phyloP scores from a whole-genome alignment of 2,329 filamentous ascomycete genomes.

The Fusarium pininemorale region DNA sequence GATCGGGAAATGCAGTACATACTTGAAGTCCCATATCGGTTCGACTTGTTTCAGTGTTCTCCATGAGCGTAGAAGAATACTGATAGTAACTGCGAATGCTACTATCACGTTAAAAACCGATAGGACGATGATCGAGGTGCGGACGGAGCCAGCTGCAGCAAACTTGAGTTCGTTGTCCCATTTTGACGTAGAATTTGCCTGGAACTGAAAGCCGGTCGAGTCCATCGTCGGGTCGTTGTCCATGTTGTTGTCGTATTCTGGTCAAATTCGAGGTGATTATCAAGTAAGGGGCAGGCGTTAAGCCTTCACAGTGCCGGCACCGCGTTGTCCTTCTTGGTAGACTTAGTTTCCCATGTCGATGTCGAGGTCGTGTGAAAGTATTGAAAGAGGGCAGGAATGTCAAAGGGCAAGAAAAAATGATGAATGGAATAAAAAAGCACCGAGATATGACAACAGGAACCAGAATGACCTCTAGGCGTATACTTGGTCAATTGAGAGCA shows the following conservation, averaged over 20 bases:
- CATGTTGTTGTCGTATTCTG: slow-evolving; percentile 10
- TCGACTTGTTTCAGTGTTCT: slow-evolving; percentile 54
- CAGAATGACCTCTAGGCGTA: slow-evolving; percentile 2
- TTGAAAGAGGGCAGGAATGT: not conserved
- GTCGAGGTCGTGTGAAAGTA: not conserved
- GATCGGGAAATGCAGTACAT: slow-evolving; percentile 10
- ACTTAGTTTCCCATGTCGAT: slow-evolving; percentile 36
- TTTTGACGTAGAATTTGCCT: slow-evolving; percentile 55
- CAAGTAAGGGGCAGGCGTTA: slow-evolving; percentile 26
- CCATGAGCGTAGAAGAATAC: slow-evolving; percentile 67
- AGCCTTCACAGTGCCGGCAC: slow-evolving; percentile 42
- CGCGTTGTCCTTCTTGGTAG: slow-evolving; percentile 27
- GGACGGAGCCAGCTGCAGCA: slow-evolving; percentile 64
- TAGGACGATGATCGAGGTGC: slow-evolving; percentile 69
- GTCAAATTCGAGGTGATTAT: slow-evolving; percentile 15
- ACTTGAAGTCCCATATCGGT: slow-evolving; percentile 55
- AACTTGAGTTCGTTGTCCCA: slow-evolving; percentile 63
- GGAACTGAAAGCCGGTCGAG: slow-evolving; percentile 44
- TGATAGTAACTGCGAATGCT: slow-evolving; percentile 63
- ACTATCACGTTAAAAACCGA: slow-evolving; percentile 69
- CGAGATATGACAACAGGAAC: slow-evolving; percentile 6
- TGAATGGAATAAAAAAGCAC: not conserved
- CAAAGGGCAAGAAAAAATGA: not conserved
- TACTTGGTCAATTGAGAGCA: slow-evolving; percentile 11
- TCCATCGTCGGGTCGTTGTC: slow-evolving; percentile 23